Evolutionary conservation across 2,329 filamentous ascomycete species (phyloP).

Genomic region (Venturia effusa): DNA sequence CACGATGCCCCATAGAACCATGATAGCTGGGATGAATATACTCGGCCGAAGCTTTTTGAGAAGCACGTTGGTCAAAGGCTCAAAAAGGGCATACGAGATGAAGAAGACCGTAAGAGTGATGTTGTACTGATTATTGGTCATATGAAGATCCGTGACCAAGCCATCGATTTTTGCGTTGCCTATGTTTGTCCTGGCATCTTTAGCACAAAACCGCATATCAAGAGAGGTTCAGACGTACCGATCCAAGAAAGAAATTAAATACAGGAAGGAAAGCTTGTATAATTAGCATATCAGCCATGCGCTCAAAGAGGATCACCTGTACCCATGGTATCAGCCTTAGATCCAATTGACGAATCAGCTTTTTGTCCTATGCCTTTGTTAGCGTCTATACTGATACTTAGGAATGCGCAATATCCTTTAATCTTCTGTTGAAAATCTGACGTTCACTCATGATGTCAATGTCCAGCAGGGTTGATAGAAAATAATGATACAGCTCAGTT

Average conservation of each 20-base stretch:
- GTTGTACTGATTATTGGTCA: conserved; percentile 60
- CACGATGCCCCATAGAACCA: conserved; percentile 58
- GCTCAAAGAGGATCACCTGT: too few species aligned
- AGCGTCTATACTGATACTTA: neutral
- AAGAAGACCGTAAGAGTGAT: conserved; percentile 63
- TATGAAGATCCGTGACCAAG: conserved; percentile 46
- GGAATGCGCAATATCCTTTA: neutral
- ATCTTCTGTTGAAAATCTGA: neutral
- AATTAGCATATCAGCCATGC: too few species aligned
- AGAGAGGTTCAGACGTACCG: conserved; percentile 19
- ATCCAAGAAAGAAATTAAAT: conserved; percentile 60
- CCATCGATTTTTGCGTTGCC: conserved; percentile 37
- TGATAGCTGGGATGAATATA: conserved; percentile 71
- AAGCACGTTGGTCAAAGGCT: conserved; percentile 67
- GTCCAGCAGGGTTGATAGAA: neutral
- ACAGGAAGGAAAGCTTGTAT: conserved; percentile 50
- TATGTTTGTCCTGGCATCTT: conserved; percentile 30
- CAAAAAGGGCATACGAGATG: conserved; percentile 71
- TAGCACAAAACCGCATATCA: neutral
- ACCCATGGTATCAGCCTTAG: conserved; percentile 48
- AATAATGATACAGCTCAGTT: neutral
- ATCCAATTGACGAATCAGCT: conserved; percentile 52
- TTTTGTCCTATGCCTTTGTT: conserved; percentile 41
- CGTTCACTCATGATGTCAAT: neutral
- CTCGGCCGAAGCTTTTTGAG: conserved; percentile 67